Evolutionary conservation across 805 yeast genomes (phyloP).

Genomic region (Groenewaldozyma salmanticensis): DNA sequence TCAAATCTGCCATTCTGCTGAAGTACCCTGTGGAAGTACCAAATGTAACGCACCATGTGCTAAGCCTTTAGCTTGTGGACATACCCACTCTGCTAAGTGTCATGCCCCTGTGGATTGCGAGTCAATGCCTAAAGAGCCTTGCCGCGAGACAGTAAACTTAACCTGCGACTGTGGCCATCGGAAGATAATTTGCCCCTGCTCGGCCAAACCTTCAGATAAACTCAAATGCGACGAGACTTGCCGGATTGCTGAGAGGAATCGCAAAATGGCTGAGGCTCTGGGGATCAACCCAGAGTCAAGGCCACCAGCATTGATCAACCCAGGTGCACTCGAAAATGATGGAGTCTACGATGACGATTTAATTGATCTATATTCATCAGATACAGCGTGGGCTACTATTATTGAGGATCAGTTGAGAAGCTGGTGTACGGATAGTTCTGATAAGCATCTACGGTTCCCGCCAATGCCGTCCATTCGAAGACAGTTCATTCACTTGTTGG

Average conservation of each 20-base stretch:
- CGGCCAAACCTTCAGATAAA: constrained; percentile 32
- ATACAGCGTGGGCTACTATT: constrained; percentile 57
- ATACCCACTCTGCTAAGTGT: constrained; percentile 52
- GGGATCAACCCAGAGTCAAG: constrained; percentile 26
- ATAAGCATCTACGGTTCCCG: constrained; percentile 48
- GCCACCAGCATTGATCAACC: constrained; percentile 13
- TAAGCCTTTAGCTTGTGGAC: constrained; percentile 51
- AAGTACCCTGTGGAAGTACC: constrained; percentile 43
- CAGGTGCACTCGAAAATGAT: constrained; percentile 10
- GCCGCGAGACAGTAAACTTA: constrained; percentile 38
- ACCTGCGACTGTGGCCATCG: constrained; percentile 59
- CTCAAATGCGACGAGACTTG: constrained; percentile 68
- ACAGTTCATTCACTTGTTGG: constrained; percentile 58
- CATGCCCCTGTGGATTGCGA: constrained; percentile 39
- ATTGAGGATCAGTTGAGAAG: constrained; percentile 46
- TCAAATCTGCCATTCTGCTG: constrained; percentile 43
- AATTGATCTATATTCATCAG: constrained; percentile 40
- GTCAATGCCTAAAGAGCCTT: constrained; percentile 24
- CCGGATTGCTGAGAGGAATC: constrained; percentile 48
- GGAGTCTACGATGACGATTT: constrained; percentile 40
- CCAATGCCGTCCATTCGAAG: constrained; percentile 68
- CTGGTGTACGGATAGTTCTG: constrained; percentile 33
- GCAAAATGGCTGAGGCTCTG: constrained; percentile 55
- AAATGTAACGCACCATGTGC: constrained; percentile 56
- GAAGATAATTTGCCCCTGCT: constrained; percentile 43